Percentiles rank a stretch among this genome's conserved stretches.
Conservation (phyloP, 345 rosid genomes). For the Citrus medica region DNA sequence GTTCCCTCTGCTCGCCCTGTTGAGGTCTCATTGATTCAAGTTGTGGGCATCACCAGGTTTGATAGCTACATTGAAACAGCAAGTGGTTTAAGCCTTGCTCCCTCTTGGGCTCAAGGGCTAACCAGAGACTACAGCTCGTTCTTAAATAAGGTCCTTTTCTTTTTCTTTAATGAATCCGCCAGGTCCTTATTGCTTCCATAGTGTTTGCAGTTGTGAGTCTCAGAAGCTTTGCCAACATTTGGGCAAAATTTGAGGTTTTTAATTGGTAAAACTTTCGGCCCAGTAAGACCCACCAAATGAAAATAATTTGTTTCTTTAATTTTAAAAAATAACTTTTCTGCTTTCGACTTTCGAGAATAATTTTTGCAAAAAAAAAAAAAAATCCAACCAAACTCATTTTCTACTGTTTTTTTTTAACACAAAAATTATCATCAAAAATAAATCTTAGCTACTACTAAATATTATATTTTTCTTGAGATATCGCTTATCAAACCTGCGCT, state of each 20-base stretch:
- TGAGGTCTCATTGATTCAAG: constrained; percentile 57
- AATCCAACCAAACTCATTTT: too few relatives aligned
- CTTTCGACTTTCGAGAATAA: too few relatives aligned
- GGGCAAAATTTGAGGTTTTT: background rate
- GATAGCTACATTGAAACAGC: constrained; percentile 56
- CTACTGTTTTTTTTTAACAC: too few relatives aligned
- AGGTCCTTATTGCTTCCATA: constrained; percentile 23
- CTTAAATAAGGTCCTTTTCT: constrained; percentile 40
- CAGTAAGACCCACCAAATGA: background rate
- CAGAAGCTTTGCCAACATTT: too few relatives aligned
- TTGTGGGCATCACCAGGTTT: constrained; percentile 56
- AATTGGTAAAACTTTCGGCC: background rate
- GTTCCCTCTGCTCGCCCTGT: constrained; percentile 64
- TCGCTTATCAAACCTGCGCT: too few relatives aligned
- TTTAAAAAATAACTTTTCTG: too few relatives aligned
- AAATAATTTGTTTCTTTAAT: too few relatives aligned
- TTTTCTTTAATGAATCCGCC: background rate
- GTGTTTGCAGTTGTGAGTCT: background rate
- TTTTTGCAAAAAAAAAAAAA: too few relatives aligned
- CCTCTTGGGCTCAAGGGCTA: constrained; percentile 35
- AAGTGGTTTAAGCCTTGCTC: constrained; percentile 51
- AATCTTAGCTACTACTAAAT: too few relatives aligned
- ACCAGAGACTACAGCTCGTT: constrained; percentile 25
- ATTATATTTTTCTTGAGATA: too few relatives aligned
- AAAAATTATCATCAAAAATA: too few relatives aligned